Evolutionary conservation across 2,329 filamentous ascomycete species (phyloP).

Genomic region (Zasmidium cellare): DNA sequence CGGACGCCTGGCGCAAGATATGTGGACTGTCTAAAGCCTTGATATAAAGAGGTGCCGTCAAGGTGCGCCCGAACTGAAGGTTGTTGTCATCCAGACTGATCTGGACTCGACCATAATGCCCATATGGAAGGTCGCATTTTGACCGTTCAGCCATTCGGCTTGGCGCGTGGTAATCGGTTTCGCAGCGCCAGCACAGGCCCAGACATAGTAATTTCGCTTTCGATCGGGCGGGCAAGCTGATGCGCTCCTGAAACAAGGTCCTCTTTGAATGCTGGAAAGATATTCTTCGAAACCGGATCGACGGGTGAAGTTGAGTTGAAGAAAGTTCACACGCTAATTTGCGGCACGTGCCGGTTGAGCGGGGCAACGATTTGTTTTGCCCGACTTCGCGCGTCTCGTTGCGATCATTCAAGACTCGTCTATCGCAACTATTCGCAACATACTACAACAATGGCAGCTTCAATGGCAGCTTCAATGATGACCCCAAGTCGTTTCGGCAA

Average conservation of each 20-base stretch:
- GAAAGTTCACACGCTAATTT: constrained; percentile 19
- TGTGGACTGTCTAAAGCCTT: background rate
- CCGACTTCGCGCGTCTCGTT: background rate
- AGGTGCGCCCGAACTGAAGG: constrained; percentile 42
- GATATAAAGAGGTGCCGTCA: background rate
- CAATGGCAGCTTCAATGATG: constrained; percentile 32
- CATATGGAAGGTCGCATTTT: constrained; percentile 52
- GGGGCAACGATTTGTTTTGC: background rate
- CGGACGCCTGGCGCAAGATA: background rate
- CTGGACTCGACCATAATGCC: constrained; percentile 53
- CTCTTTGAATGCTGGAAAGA: background rate
- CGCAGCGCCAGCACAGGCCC: constrained; percentile 3
- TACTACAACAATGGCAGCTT: background rate
- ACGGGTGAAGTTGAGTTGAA: background rate
- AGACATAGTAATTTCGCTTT: constrained; percentile 21
- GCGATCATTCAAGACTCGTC: too few relatives aligned
- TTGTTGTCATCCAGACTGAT: constrained; percentile 49
- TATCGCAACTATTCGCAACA: background rate
- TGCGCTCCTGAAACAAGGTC: background rate
- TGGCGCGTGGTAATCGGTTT: constrained; percentile 25
- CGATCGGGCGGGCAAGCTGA: background rate
- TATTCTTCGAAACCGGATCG: background rate
- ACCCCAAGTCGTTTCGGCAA: constrained; percentile 65
- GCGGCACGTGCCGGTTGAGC: constrained; percentile 19
- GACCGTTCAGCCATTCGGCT: constrained; percentile 60